These are phyloP conservation scores for Micractinium sp. DNA, from an alignment of 139 green algal genomes.

Conservation along the genomic window DNA sequence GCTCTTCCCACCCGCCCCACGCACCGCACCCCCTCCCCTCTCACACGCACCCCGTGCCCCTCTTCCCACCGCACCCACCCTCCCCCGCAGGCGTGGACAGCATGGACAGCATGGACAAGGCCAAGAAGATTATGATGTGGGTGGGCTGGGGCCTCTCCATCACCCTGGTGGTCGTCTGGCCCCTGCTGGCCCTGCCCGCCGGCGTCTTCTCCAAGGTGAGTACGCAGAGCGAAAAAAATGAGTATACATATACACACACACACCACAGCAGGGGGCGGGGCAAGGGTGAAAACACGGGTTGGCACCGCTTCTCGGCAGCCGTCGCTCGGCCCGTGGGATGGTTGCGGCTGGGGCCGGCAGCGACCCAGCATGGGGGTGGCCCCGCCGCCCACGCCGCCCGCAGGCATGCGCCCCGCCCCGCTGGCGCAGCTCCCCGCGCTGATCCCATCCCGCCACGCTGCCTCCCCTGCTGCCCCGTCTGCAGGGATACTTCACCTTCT, in stretches of 20 bases:
- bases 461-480: background rate
- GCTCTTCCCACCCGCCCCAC: background rate
- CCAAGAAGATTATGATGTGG: conserved; percentile 50
- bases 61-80: background rate
- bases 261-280: too few species aligned
- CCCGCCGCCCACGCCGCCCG: too few species aligned
- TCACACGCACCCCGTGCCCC: background rate
- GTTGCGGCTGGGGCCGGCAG: too few species aligned
- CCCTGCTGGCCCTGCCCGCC: conserved; percentile 70
- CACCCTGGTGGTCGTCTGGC: conserved; percentile 71
- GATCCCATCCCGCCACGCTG: too few species aligned
- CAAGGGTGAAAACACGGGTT: too few species aligned
- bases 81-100: conserved; percentile 39
- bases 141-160: conserved; percentile 64
- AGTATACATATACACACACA: too few species aligned
- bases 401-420: too few species aligned
- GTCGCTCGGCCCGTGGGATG: too few species aligned
- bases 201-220: conserved; percentile 61
- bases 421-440: too few species aligned
- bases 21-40: background rate
- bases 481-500: conserved; percentile 78
- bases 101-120: conserved; percentile 52
- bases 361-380: too few species aligned
- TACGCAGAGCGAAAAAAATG: too few species aligned
- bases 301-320: too few species aligned